Evolutionary conservation across 202 grass and related monocot species (phyloP), one percentile per base, ranked within the genome.

Genomic region (Cymbopogon flexuosus): DNA sequence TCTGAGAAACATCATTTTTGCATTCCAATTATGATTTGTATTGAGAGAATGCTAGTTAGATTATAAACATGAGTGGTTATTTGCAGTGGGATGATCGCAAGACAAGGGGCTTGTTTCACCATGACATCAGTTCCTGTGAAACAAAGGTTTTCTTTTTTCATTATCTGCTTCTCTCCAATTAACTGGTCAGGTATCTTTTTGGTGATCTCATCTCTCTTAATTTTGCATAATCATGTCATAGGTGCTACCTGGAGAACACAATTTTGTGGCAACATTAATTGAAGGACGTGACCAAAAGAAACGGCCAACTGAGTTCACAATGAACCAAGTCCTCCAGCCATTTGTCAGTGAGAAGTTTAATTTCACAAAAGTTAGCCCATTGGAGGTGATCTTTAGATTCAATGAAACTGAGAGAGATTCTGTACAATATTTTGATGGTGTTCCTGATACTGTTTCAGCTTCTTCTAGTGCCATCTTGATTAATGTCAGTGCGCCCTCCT

Each of bases 281-380:
- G 90, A 97, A 84, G 94, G 94, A 0, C 88, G 94, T 72, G 94
- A 94, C 78, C 84, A 93, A 49, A 94, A 89, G 86, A 97, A 97
- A 74, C 79, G 92, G 2, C 92, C 90, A 4, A 97, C 95, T 35
- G 92, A 94, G 71, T 97, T 97, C 60, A 84, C 75, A 86, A 89
- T 94, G 10, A 84, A 93, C 52, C 83, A 93, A 71, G 94, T 97
- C 40, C 76, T 94, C 61, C 95, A 94, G 47, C 92, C 90, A 79
- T 97, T 97, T 89, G 88, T 89, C 60, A 65, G 72, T 64, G 63
- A 70, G 2, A 94, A 97, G 71, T 97, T 97, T 18, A 94, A 89
- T 52, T 97, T 94, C 81, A 94, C 88, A 3, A 94, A 94, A 81
- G 83, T 88, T 71, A 86, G 27, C 33, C 88, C 84, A 75, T 72